These are phyloP conservation scores for Populus ilicifolia DNA, from an alignment of 345 rosid species.

Conservation along the genomic window DNA sequence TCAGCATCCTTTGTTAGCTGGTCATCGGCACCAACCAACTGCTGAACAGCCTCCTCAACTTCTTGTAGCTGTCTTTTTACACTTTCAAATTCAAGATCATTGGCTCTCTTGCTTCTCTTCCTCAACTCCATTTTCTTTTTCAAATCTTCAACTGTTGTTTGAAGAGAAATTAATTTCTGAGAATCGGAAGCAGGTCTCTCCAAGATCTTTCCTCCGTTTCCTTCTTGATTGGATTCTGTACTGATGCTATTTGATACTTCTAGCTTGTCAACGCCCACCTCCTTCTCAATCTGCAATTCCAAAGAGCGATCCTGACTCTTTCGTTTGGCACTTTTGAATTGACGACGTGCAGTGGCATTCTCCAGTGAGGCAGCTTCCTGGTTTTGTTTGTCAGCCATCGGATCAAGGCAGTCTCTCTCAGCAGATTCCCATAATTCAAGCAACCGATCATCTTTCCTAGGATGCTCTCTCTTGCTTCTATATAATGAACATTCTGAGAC, in stretches of 20 bases:
- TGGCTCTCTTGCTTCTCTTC: constrained; percentile 15
- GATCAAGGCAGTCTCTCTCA: constrained; percentile 17
- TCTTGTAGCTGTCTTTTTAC: constrained; percentile 22
- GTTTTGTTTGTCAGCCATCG: constrained; percentile 9
- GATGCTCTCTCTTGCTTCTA: constrained; percentile 5
- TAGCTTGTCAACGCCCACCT: constrained; percentile 59
- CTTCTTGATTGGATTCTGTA: constrained; percentile 33
- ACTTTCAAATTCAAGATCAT: constrained; percentile 18
- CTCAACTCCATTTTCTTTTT: constrained; percentile 15
- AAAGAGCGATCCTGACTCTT: constrained; percentile 33
- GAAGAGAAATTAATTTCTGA: constrained; percentile 23
- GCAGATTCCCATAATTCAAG: constrained; percentile 28
- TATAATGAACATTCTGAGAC: constrained; percentile 16
- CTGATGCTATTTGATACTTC: constrained; percentile 46
- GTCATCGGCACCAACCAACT: constrained; percentile 14
- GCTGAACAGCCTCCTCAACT: constrained; percentile 20
- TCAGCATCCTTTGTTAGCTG: constrained; percentile 16
- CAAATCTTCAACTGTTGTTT: constrained; percentile 21
- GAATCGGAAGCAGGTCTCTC: constrained; percentile 27
- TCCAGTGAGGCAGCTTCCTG: constrained; percentile 11
- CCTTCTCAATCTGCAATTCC: constrained; percentile 63
- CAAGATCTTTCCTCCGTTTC: constrained; percentile 17
- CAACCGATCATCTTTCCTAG: constrained; percentile 20
- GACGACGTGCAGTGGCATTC: constrained; percentile 7
- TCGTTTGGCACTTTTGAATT: constrained; percentile 10